Conservation (phyloP, 169 alveolate species). For the Plasmodium vinckei region DNA sequence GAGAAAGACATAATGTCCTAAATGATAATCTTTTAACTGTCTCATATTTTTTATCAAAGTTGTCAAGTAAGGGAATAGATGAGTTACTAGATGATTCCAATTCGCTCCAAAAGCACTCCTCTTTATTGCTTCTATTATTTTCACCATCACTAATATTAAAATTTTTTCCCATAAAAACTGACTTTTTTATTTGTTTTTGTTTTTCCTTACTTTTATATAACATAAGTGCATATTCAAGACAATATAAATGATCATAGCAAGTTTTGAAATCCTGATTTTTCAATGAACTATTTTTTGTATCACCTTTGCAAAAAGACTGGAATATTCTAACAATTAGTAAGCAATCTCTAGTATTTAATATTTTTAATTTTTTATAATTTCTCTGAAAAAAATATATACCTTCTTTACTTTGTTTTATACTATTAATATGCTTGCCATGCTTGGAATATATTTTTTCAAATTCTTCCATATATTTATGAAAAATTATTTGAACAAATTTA, state of each 20-base stretch:
- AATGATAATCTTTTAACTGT: conserved; percentile 1
- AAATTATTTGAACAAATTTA: conserved; percentile 21
- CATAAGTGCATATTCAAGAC: too few relatives aligned
- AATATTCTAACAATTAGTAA: conserved; percentile 43
- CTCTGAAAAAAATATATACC: conserved; percentile 16
- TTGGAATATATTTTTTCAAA: background rate
- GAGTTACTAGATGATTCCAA: conserved; percentile 14
- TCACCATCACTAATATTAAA: too few relatives aligned
- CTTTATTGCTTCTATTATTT: too few relatives aligned
- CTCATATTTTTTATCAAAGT: conserved; percentile 8
- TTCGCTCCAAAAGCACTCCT: conserved; percentile 7
- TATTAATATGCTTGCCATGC: background rate
- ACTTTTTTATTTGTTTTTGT: too few relatives aligned
- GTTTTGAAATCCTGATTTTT: too few relatives aligned
- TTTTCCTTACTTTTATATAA: too few relatives aligned
- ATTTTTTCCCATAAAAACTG: too few relatives aligned
- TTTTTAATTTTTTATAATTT: conserved; percentile 1
- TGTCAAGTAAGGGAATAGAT: conserved; percentile 4
- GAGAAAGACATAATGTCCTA: conserved; percentile 10
- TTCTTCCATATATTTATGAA: background rate
- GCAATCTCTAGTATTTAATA: conserved; percentile 34
- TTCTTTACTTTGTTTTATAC: conserved; percentile 7
- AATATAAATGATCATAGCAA: too few relatives aligned
- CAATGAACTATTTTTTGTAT: background rate
- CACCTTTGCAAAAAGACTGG: conserved; percentile 41